These are phyloP conservation scores for Physcomitrium patens DNA, from an alignment of 225 moss, liverwort and hornwort species.

Conservation along the genomic window DNA sequence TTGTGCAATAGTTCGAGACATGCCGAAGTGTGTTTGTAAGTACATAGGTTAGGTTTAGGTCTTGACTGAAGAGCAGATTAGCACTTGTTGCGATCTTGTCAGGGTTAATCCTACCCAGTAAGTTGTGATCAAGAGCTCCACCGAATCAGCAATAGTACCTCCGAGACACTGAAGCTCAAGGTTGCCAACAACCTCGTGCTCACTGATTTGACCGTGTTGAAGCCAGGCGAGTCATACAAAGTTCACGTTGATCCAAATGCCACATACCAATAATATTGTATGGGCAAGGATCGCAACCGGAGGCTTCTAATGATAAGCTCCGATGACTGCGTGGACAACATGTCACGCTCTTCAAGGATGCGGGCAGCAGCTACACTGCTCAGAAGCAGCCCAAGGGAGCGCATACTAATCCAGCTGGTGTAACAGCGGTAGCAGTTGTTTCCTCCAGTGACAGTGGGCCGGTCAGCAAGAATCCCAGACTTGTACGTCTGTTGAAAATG, in stretches of 20 bases:
- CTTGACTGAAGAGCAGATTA: background rate
- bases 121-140: slow-evolving; percentile 38
- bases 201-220: slow-evolving; percentile 42
- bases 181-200: slow-evolving; percentile 57
- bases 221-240: background rate
- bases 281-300: slow-evolving; percentile 58
- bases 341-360: slow-evolving; percentile 42
- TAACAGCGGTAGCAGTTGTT: too few relatives aligned
- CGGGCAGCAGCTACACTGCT: slow-evolving; percentile 25
- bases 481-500: too few relatives aligned
- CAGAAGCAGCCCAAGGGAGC: slow-evolving; percentile 21
- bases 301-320: slow-evolving; percentile 48
- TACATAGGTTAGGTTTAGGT: background rate
- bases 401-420: too few relatives aligned
- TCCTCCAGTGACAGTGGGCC: too few relatives aligned
- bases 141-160: slow-evolving; percentile 46
- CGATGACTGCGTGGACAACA: slow-evolving; percentile 59
- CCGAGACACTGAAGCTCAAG: slow-evolving; percentile 37
- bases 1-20: background rate
- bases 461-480: too few relatives aligned
- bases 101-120: background rate
- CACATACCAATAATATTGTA: slow-evolving; percentile 55
- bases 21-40: too few relatives aligned
- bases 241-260: slow-evolving; percentile 52
- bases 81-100: background rate